Evolutionary conservation across 108 stramenopile species (phyloP).

Genomic region (Discostella stelligeroides): DNA sequence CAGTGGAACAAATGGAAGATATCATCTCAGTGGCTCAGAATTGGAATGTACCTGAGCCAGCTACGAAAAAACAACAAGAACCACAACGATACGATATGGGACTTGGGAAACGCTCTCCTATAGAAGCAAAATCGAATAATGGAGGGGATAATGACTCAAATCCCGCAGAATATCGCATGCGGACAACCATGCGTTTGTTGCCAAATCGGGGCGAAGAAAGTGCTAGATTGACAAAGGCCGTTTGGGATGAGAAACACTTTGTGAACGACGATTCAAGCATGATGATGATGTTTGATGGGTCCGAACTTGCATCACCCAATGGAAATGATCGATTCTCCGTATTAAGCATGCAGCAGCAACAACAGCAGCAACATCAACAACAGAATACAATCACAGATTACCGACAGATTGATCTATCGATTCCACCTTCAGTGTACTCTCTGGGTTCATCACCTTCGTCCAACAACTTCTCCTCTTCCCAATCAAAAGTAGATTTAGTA

Average conservation of each 20-base stretch:
- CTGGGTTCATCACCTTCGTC: conserved; percentile 11
- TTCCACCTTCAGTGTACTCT: conserved; percentile 63
- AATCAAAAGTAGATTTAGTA: conserved; percentile 53
- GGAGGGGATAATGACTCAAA: neutral
- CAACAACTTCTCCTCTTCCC: conserved; percentile 5
- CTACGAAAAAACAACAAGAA: conserved; percentile 9
- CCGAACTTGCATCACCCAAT: conserved; percentile 1
- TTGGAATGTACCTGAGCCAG: conserved; percentile 27
- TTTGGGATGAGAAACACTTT: conserved; percentile 69
- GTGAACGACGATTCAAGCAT: conserved; percentile 21
- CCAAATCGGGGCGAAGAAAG: conserved; percentile 30
- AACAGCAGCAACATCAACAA: neutral
- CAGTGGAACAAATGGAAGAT: conserved; percentile 4
- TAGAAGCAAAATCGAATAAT: conserved; percentile 1
- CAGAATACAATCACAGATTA: conserved; percentile 15
- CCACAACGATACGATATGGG: conserved; percentile 43
- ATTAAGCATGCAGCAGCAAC: conserved; percentile 1
- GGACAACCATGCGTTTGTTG: conserved; percentile 22
- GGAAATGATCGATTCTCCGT: too few species aligned
- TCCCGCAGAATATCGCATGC: conserved; percentile 16
- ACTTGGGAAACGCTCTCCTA: conserved; percentile 49
- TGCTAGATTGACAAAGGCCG: conserved; percentile 49
- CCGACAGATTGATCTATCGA: conserved; percentile 61
- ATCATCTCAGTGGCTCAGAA: neutral
- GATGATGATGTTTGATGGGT: neutral